Percentiles rank a stretch among this genome's conserved stretches.
These are phyloP conservation scores for Casuarina cunninghamiana DNA, from an alignment of 306 rosid genomes.

Conservation along the genomic window DNA sequence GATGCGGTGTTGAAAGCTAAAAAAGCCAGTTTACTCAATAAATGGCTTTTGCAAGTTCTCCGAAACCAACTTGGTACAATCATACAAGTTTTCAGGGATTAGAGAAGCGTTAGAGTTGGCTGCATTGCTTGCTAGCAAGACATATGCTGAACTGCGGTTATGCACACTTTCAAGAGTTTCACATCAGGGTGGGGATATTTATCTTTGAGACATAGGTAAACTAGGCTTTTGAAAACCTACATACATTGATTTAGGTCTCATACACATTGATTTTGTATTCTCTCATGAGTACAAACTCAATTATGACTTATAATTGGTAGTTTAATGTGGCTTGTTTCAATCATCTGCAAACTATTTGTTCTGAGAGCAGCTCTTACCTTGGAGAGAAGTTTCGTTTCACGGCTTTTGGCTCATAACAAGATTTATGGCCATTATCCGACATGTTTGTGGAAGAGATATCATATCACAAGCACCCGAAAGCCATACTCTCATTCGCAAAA, in stretches of 20 bases:
- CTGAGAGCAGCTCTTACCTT: not conserved
- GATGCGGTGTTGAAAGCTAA: not conserved
- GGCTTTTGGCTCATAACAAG: not conserved
- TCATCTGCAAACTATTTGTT: not conserved
- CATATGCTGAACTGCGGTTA: too few relatives aligned
- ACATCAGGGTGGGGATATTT: not conserved
- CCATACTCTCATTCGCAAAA: too few relatives aligned
- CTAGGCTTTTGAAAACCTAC: not conserved
- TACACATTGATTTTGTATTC: not conserved
- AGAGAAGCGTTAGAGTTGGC: too few relatives aligned
- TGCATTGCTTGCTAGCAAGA: too few relatives aligned
- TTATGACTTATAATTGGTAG: not conserved
- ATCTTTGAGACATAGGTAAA: not conserved
- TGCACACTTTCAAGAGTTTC: not conserved
- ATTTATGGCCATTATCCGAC: slow-evolving; percentile 4
- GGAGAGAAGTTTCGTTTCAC: not conserved
- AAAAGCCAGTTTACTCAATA: too few relatives aligned
- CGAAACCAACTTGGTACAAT: too few relatives aligned
- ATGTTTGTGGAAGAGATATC: slow-evolving; percentile 10
- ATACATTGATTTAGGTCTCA: not conserved
- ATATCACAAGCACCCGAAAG: too few relatives aligned
- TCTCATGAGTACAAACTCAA: not conserved
- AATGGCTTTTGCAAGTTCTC: too few relatives aligned
- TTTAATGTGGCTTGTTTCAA: not conserved
- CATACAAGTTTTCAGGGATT: too few relatives aligned